Evolutionary conservation across 768 basidiomycete genomes (phyloP), one percentile per base, ranked within the genome.

Genomic region (Pulveroboletus sp.): DNA sequence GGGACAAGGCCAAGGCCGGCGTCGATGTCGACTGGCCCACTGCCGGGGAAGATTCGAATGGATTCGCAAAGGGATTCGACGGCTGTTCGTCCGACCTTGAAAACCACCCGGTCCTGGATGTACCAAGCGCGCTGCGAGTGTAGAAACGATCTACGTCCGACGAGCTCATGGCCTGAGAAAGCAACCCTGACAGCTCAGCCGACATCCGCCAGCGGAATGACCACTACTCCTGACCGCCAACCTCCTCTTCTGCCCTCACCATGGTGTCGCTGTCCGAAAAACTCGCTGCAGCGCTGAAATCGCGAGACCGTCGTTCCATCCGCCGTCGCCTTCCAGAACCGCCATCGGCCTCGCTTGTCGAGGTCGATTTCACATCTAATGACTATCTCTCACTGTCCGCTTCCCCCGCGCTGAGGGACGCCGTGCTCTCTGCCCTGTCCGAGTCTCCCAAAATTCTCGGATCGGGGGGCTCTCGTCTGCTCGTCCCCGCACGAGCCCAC

Each of bases 301-400:
- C 87, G 18, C 80, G 90, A 38, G 80, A 84, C 14, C 66, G 75
- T 30, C 78, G 86, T n/a, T 65, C 71, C 52, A 88, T 89, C 62
- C 76, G 82, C n/a, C 80, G 89, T 36, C 73, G 77, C 21, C 79
- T 93, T 2, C 86, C 88, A 5, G 73, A 80, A 49, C 76, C 77
- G 0, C 65, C 67, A 38, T 67, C 76, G 17, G 65, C 71, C 6
- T 66, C 71, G 6, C 57, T 67, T 17, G 43, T 67, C 12, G 54
- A 59, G 41, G 62, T 47, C 55, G 89, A 93, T 62, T 91, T 92
- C 66, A 86, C 78, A n/a, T 88, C 91, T 3, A 96, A 95, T 67
- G 92, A 96, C 68, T 96, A 94, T 69, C 85, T 96, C 46, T 92
- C 91, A 0, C 76, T 96, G 24, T 73, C 92, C 2, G 66, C 72